Percentiles rank a stretch among this genome's conserved stretches.
These are phyloP conservation scores for Carallia brachiata DNA, from an alignment of 345 rosid species.

Conservation along the genomic window DNA sequence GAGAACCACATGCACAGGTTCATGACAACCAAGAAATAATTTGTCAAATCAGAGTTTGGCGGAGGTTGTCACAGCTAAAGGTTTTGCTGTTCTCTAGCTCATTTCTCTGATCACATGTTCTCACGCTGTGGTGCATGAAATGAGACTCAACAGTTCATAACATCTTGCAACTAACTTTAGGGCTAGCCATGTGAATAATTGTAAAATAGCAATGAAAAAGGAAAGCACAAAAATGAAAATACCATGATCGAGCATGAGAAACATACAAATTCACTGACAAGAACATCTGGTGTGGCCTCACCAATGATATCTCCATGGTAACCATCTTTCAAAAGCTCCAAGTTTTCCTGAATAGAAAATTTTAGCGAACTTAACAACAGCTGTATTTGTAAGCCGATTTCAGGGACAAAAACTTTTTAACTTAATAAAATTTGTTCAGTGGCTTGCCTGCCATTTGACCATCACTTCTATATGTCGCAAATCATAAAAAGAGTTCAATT, in stretches of 20 bases:
- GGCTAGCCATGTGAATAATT: neutral
- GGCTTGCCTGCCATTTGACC: neutral
- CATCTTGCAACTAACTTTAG: neutral
- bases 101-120: no score
- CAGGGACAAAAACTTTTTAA: neutral
- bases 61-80: no score
- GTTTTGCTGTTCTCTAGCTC: no score
- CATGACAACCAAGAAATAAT: no score
- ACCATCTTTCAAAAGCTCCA: slow-evolving; percentile 72
- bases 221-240: neutral
- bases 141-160: no score
- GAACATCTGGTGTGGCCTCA: slow-evolving; percentile 85
- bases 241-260: slow-evolving; percentile 16
- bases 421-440: neutral
- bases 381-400: neutral
- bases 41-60: no score
- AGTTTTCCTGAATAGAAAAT: slow-evolving; percentile 39
- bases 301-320: slow-evolving; percentile 81
- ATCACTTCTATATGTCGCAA: neutral
- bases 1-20: no score
- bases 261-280: slow-evolving; percentile 86
- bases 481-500: neutral
- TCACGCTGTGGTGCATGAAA: no score
- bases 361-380: slow-evolving; percentile 10
- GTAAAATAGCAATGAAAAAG: neutral